Percentiles rank a stretch among this genome's conserved stretches.
phyloP scores from a whole-genome alignment of 331 rosid species.

The Pyracantha coccinea region DNA sequence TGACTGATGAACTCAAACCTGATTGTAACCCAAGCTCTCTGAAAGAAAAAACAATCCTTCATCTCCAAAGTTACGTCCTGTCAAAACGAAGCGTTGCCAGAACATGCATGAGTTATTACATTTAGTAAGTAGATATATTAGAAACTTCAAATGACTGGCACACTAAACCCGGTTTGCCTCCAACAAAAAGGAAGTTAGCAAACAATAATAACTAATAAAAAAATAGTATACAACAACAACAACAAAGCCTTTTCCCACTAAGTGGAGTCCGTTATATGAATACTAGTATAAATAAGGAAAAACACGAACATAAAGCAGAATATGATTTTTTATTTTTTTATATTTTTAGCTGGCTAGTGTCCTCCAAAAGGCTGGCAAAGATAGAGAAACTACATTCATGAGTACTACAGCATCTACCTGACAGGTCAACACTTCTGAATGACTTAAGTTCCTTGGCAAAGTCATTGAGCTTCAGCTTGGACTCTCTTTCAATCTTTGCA shows the following conservation, averaged over 20 bases:
- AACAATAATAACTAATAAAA: no score
- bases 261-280: no score
- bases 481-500: slow-evolving; percentile 78
- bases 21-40: slow-evolving; percentile 83
- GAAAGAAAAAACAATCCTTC: slow-evolving; percentile 90
- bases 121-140: neutral
- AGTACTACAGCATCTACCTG: slow-evolving; percentile 50
- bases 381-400: neutral
- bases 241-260: no score
- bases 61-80: slow-evolving; percentile 94
- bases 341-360: neutral
- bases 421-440: slow-evolving; percentile 76
- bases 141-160: neutral
- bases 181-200: no score
- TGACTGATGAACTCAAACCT: slow-evolving; percentile 33
- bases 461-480: slow-evolving; percentile 83
- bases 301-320: no score
- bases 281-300: neutral
- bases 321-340: no score
- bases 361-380: neutral
- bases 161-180: no score
- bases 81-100: neutral
- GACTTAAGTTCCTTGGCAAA: slow-evolving; percentile 84
- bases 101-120: neutral
- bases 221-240: no score